Evolutionary conservation across 2,329 filamentous ascomycete species (phyloP), one percentile per base, ranked within the genome.

Genomic region (Fusarium tanahbumbuense): DNA sequence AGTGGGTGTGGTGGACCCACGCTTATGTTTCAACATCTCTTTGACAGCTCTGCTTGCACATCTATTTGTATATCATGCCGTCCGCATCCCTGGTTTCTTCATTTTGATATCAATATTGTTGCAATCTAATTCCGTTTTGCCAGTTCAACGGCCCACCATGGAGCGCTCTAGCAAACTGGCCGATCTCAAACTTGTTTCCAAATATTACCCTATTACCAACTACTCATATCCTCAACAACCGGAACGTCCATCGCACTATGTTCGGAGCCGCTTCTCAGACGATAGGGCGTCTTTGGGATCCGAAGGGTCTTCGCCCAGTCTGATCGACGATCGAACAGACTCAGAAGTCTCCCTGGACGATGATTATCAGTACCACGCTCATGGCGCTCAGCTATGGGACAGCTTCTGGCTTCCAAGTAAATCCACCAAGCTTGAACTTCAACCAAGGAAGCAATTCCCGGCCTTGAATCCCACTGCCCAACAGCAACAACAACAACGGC

Each of bases 271-370:
- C 53, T 55, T 73, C 53, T 73, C 66, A 34, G 70, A 73, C 18
- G 75, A 79, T 55, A 80, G 81, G 71, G 81, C 78, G 56, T 87
- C 85, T 5, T 71, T 84, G 34, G 82, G 79, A 32, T 86, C 84
- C 1, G 80, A 83, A 45, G 79, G 76, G 27, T 86, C 85, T 6
- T 71, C 82, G 6, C 85, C 85, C 1, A 82, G 83, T 28, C 80
- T 87, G 74, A 81, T 85, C 18, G 85, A 87, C 67, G 83, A 87
- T 70, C 82, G 81, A 8, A 79, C 80, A 9, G 85, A 86, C 69
- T 87, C 85, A 7, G 86, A 87, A 54, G 74, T 78, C 20, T 87
- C 85, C 8, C 70, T 78, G 32, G 85, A 88, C 22, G 85, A 86
- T 44, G 85, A 87, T 68, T 81, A 82, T 59, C 82, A 84, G 63